phyloP scores from a whole-genome alignment of 768 basidiomycete species.

The Gymnopilus junonius region DNA sequence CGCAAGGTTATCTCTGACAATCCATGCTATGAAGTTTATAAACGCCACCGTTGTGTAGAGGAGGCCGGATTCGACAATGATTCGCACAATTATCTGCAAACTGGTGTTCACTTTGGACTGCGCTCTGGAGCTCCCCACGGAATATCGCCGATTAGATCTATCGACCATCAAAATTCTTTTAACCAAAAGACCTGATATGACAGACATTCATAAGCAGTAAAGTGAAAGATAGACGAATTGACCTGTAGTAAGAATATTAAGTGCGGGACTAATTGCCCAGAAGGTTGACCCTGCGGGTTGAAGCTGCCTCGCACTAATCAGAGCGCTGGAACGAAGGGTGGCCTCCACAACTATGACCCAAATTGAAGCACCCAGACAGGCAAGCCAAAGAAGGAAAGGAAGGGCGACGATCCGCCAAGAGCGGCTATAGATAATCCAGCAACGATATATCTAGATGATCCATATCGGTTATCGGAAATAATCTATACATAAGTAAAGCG shows the following conservation, averaged over 20 bases:
- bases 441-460: conserved; percentile 1
- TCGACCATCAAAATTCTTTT: neutral
- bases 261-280: neutral
- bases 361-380: neutral
- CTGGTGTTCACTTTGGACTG: neutral
- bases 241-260: conserved; percentile 2
- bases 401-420: neutral
- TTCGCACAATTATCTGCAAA: neutral
- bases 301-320: neutral
- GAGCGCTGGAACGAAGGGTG: neutral
- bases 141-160: neutral
- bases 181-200: neutral
- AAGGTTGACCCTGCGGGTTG: neutral
- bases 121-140: neutral
- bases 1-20: neutral
- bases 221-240: neutral
- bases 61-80: neutral
- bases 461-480: no score
- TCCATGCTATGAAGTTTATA: neutral
- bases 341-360: neutral
- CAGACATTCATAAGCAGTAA: neutral
- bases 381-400: neutral
- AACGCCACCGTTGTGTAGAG: neutral
- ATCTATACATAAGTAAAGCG: no score
- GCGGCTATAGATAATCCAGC: neutral